phyloP scores from a whole-genome alignment of 2,329 filamentous ascomycete species.

The Aulographum hederae region DNA sequence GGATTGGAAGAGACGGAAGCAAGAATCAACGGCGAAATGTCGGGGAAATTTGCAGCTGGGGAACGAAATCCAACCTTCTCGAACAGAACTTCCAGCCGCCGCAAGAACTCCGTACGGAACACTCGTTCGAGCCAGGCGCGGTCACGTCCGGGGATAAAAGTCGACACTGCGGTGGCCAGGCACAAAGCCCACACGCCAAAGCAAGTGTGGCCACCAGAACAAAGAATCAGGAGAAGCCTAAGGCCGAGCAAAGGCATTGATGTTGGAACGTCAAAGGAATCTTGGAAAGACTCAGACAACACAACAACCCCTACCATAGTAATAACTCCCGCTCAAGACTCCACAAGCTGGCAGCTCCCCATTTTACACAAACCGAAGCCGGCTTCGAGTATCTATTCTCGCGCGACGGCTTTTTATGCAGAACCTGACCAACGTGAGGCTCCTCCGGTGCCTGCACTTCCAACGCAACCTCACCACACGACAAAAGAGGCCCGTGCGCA shows the following conservation, averaged over 20 bases:
- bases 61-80: too few relatives aligned
- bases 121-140: too few relatives aligned
- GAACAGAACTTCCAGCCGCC: too few relatives aligned
- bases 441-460: conserved; percentile 43
- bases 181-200: conserved; percentile 25
- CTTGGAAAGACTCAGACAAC: not conserved
- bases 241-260: conserved; percentile 7
- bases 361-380: conserved; percentile 33
- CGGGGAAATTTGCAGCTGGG: too few relatives aligned
- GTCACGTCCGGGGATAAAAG: conserved; percentile 41
- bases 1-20: too few relatives aligned
- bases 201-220: conserved; percentile 21
- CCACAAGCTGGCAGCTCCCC: conserved; percentile 41
- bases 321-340: conserved; percentile 32
- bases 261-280: conserved; percentile 7
- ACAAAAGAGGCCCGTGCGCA: not conserved
- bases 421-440: conserved; percentile 17
- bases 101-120: too few relatives aligned
- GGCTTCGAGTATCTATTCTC: conserved; percentile 44
- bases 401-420: conserved; percentile 23
- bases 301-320: conserved; percentile 30
- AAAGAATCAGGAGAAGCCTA: conserved; percentile 8
- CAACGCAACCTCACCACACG: conserved; percentile 11
- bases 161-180: conserved; percentile 50
- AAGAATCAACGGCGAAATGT: too few relatives aligned